These are phyloP conservation scores for Quercus lobata DNA, from an alignment of 331 rosid species.

Conservation along the genomic window DNA sequence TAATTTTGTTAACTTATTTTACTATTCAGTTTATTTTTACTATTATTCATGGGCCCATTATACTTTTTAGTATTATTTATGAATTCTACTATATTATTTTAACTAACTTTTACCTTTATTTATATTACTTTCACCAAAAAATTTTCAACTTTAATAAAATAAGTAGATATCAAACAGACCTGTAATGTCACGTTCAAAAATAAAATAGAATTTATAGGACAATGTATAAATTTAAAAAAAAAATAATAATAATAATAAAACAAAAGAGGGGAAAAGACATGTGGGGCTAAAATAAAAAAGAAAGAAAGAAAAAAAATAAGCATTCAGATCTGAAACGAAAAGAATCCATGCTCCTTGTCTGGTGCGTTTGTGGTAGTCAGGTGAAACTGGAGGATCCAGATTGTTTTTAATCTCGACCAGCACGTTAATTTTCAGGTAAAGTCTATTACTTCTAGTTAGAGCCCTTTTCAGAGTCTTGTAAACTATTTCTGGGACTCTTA, in stretches of 20 bases:
- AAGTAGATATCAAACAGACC: rapidly evolving
- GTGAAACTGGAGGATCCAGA: not conserved
- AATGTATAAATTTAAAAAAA: too few species aligned
- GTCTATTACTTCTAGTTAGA: not conserved
- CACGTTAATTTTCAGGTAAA: constrained; percentile 19
- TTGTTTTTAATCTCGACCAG: not conserved
- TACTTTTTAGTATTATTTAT: too few species aligned
- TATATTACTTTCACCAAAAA: rapidly evolving
- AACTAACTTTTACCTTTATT: rapidly evolving
- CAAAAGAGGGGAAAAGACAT: not conserved
- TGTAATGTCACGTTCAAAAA: not conserved
- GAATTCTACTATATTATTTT: rapidly evolving
- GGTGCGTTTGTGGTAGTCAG: constrained; percentile 1
- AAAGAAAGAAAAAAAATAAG: not conserved
- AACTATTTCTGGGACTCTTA: not conserved
- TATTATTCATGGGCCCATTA: rapidly evolving
- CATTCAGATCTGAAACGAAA: constrained; percentile 19
- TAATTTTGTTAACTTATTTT: too few species aligned
- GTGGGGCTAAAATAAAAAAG: not conserved
- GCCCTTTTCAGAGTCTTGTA: not conserved
- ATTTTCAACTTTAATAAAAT: rapidly evolving
- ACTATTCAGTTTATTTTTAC: rapidly evolving
- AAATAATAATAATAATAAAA: not conserved
- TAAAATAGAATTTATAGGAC: not conserved
- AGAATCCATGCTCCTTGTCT: not conserved